Conservation (phyloP, 345 rosid genomes). For the Eucalyptus pauciflora region DNA sequence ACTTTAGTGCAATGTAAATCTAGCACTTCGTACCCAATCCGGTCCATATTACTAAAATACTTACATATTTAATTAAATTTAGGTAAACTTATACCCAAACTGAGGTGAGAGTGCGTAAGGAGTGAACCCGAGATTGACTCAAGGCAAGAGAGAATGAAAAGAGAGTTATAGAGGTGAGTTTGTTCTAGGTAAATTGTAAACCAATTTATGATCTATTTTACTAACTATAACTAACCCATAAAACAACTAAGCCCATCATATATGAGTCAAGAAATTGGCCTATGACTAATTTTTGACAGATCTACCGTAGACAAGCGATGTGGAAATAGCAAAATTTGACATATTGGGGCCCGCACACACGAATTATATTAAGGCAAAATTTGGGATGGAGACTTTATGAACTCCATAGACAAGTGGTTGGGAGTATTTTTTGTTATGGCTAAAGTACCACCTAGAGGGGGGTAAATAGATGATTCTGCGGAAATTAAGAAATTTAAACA, state of each 20-base stretch:
- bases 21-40: neutral
- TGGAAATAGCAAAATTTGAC: neutral
- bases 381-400: neutral
- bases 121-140: accelerated
- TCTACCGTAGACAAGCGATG: neutral
- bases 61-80: neutral
- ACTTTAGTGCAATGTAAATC: neutral
- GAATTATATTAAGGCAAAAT: neutral
- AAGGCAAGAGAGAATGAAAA: neutral
- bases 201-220: no score
- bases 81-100: neutral
- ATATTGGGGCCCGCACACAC: accelerated
- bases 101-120: neutral
- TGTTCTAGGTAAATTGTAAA: no score
- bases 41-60: no score
- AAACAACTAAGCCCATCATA: no score
- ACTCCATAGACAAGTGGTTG: neutral
- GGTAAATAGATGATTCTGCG: no score
- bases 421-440: neutral
- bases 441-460: no score
- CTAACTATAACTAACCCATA: no score
- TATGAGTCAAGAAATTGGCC: neutral
- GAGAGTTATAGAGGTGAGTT: neutral
- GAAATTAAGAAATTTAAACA: no score
- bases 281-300: neutral